Base-by-base conservation (phyloP, 2,329 filamentous ascomycete genomes). In the Beauveria caledonica region DNA sequence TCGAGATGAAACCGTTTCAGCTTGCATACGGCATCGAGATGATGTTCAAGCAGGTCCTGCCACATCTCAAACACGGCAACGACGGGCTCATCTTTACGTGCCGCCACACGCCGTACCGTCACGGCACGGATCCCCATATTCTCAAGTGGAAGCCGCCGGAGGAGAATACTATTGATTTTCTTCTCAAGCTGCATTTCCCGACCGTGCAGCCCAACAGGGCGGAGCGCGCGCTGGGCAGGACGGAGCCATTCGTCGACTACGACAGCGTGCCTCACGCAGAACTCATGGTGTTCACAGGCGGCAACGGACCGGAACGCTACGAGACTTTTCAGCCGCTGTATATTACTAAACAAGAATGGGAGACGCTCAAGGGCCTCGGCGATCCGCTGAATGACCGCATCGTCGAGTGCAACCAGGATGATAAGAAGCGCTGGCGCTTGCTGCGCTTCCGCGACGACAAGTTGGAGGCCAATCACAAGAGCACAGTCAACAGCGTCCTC, bases 11-110 rank as follows among this genome's bases (percentile, higher is more conserved):
- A 76, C 82, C 86, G 21, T 95, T 95, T 76, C 89, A 97, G 73
- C 83, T 94, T 66, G 86, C 86, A 53, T 99, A 99, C 76, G 91
- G 86, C 51, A 86, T 95, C 62, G 87, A 91, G 70, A 89, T 89
- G 83, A 96, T 97, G 88, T 96, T 99, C 77, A 85, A 86, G 66
- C 82, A 92, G 61, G 85, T 95, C 49, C 84, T 97, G 29, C 92
- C 92, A 1, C 86, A 81, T 46, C 82, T 99, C 40, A 88, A 87
- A 66, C 94, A 99, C 71, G 92, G 93, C 63, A 97, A 97, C 72
- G 94, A 99, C 72, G 94, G 94, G 6, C 82, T 99, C 51, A 96
- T 99, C 69, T 99, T 97, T 75, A 97, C 94, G n/a, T 96, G 93
- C 76, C 86, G 90, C 64, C 88, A 86, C 67, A 91, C 90, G 19